Percentiles rank a stretch among this genome's conserved stretches.
phyloP scores from a whole-genome alignment of 768 basidiomycete genomes.

The Lactifluus volemus region DNA sequence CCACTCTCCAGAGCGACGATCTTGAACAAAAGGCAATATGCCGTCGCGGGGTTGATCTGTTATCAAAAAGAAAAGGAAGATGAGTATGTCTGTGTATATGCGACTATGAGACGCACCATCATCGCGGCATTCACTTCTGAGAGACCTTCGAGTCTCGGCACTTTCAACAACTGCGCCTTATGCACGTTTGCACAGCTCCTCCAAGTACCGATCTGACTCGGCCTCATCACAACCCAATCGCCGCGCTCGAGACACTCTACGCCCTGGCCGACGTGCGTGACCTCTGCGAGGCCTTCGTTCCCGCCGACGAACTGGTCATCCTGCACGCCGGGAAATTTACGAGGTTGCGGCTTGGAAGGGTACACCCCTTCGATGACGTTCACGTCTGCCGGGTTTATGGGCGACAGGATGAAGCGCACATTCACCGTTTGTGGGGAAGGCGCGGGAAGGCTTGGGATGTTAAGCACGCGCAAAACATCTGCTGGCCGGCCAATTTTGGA shows the following conservation, averaged over 20 bases:
- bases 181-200: constrained; percentile 44
- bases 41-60: constrained; percentile 78
- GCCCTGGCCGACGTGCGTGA: constrained; percentile 50
- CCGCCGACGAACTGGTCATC: constrained; percentile 52
- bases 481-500: constrained; percentile 49
- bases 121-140: constrained; percentile 63
- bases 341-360: constrained; percentile 47
- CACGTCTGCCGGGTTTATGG: constrained; percentile 76
- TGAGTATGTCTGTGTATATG: neutral
- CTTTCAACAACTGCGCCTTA: constrained; percentile 48
- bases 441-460: constrained; percentile 42
- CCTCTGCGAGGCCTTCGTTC: constrained; percentile 68
- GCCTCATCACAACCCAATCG: constrained; percentile 72
- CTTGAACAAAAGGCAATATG: constrained; percentile 71
- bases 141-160: constrained; percentile 41
- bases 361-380: constrained; percentile 82
- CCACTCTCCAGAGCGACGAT: constrained; percentile 56
- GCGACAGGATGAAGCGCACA: constrained; percentile 57
- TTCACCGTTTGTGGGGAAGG: constrained; percentile 54
- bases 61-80: neutral
- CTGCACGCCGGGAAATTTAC: constrained; percentile 28
- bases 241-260: constrained; percentile 39
- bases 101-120: constrained; percentile 37
- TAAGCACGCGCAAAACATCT: constrained; percentile 46
- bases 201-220: constrained; percentile 73